Base-by-base conservation (phyloP, 192 early-diverging fungal genomes). In the Coemansia sp. region DNA sequence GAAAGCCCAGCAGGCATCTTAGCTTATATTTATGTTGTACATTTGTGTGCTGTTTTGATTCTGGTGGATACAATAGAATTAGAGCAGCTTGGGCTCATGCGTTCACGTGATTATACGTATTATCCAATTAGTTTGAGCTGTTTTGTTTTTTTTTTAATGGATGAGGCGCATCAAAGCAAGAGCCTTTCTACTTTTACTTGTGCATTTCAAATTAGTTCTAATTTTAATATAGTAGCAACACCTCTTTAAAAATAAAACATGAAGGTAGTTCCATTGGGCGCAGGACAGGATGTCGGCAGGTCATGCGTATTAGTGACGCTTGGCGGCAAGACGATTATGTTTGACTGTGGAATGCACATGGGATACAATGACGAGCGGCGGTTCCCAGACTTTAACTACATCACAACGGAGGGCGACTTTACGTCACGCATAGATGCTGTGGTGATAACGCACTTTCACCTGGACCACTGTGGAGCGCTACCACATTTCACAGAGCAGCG, bases 401-500 rank as follows among this genome's bases (percentile, higher is more conserved):
- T 97, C 16, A 92, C 92, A 40, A 91, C 88, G 40, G 80, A 88
- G 33, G 90, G 88, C 45, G 83, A 92, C 63, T 95, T 90, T 69
- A 94, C 90, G 35, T 86, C 85, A 21, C 84, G 88, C 52, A 77
- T 99, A 43, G 97, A 99, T 84, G 89, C 88, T 63, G 88, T 99
- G 18, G 92, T 99, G 59, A 94, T 99, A 25, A 91, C 89, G 35
- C 97, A 99, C 72, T 99, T 99, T 68, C 97, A 99, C 67, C 86
- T 99, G 52, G 97, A 99, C 85, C 97, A 99, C 81, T 98, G 97
- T 72, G 97, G 97, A 7, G 94, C 95, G 1, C 75, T 99, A 15
- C 95, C 97, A 0, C 92, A 92, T 71, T 96, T 99, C 67, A 98
- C 94, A 13, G 95, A 99, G 77, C 89, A 92, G 76, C 88, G 88